Base-by-base conservation (phyloP, 805 yeast genomes). In the Wickerhamia fluorescens region DNA sequence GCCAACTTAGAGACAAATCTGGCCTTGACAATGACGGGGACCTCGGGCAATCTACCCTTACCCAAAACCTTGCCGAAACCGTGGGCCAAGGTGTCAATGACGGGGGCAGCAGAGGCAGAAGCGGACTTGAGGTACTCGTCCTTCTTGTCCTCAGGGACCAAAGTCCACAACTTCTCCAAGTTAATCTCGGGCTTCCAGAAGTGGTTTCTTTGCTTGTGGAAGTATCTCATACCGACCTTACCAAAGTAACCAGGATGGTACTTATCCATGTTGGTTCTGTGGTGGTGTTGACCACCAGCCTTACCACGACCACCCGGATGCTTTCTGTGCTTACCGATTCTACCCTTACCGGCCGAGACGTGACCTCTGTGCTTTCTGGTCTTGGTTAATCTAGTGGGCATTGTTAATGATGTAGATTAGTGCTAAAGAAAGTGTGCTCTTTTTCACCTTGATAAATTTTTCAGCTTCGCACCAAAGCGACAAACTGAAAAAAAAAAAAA, bases 231-330 rank as follows among this genome's bases (percentile, higher is more conserved):
- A 88, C 99, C 99, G 67, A 92, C 97, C 78, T 92, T 94, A 84
- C 99, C 99, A 75, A 92, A 92, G 89, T 92, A 92, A 87, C 99
- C 99, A 62, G 98, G 98, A 73, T 92, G 99, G 95, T 84, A 92
- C 74, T 89, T 92, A 72, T 92, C 99, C 76, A 92, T 72, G 79
- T 92, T 92, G 70, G 92, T 88, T 80, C 99, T 86, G 96, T 92
- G 98, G 75, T 92, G 99, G 73, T 89, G 97, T 75, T 77, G 89
- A 86, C 99, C 99, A 89, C 99, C 99, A 68, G 99, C 99, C 88
- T 74, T 89, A 92, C 99, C 99, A 75, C 97, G 88, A 76, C 98
- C 98, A 92, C 98, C 98, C 52, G 98, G 96, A 61, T 84, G 92
- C 95, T 92, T 92, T 87, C 98, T 88, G 94, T 92, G 98, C 83